phyloP scores from a whole-genome alignment of 805 yeast species.

The Candida glaebosa region DNA sequence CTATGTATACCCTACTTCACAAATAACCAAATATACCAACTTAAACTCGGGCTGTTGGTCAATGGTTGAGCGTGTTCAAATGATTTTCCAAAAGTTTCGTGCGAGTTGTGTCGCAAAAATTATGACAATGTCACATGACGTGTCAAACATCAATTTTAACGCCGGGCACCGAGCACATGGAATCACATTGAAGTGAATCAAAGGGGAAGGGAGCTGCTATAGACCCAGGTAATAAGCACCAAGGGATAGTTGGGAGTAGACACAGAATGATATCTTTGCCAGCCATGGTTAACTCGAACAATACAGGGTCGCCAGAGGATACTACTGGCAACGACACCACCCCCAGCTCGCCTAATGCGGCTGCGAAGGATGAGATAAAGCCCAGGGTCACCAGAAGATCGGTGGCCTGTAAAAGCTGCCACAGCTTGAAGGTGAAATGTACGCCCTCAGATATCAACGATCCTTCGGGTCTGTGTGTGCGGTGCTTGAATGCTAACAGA shows the following conservation, averaged over 20 bases:
- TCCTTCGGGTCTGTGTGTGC: slow-evolving; percentile 62
- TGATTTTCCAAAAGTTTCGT: neutral
- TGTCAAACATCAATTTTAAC: neutral
- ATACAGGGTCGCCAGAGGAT: neutral
- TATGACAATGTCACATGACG: neutral
- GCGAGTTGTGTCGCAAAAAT: too few relatives aligned
- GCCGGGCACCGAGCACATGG: neutral
- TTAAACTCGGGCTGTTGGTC: too few relatives aligned
- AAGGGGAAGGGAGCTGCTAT: neutral
- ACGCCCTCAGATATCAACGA: slow-evolving; percentile 61
- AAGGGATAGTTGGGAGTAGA: neutral
- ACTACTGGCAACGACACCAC: neutral
- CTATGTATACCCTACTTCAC: neutral
- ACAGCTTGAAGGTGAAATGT: slow-evolving; percentile 79
- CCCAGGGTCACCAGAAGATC: slow-evolving; percentile 32
- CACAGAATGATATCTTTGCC: neutral
- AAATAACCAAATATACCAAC: too few relatives aligned
- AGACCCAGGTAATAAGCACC: too few relatives aligned
- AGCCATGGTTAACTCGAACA: neutral
- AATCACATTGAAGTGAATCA: neutral
- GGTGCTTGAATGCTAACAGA: slow-evolving; percentile 65
- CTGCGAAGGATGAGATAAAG: slow-evolving; percentile 1
- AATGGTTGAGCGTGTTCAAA: neutral
- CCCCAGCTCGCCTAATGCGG: neutral
- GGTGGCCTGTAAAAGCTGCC: slow-evolving; percentile 73